Evolutionary conservation across 139 green algal species (phyloP).

Genomic region (Ettlia oleoabundans): DNA sequence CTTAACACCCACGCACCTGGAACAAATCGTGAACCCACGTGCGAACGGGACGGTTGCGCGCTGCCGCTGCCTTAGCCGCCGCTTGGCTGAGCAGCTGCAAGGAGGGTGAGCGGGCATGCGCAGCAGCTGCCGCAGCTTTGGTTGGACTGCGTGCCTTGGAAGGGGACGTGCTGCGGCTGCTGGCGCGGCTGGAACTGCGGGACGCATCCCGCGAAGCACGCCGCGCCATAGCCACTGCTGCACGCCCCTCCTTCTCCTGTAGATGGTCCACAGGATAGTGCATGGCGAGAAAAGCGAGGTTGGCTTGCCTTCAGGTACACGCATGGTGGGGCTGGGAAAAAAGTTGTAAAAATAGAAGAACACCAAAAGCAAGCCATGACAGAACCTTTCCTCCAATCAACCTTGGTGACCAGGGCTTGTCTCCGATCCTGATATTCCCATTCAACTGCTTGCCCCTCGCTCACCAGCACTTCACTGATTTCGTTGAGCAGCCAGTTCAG

Average conservation of each 20-base stretch:
- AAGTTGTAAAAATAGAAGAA: no score
- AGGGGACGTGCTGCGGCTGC: background rate
- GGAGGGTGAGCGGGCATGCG: slow-evolving; percentile 14
- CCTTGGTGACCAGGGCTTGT: no score
- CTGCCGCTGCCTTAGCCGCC: slow-evolving; percentile 29
- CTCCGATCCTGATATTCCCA: no score
- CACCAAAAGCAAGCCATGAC: no score
- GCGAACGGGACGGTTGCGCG: slow-evolving; percentile 31
- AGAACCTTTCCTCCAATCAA: no score
- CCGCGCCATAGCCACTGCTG: background rate
- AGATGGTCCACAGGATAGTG: no score
- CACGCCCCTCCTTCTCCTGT: slow-evolving; percentile 75
- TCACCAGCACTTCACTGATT: slow-evolving; percentile 88
- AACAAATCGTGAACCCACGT: slow-evolving; percentile 98
- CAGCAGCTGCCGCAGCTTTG: background rate
- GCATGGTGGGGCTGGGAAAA: no score
- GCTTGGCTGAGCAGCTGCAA: slow-evolving; percentile 42
- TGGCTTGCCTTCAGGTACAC: no score
- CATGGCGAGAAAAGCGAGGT: no score
- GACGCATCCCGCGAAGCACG: background rate
- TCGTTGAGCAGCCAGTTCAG: slow-evolving; percentile 97
- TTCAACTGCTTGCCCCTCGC: slow-evolving; percentile 59
- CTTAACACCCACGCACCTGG: slow-evolving; percentile 35
- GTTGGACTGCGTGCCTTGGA: slow-evolving; percentile 2
- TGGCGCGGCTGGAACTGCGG: background rate